A percentile compares a stretch with the other conserved stretches of the same genome.
Evolutionary conservation across 805 yeast species (phyloP).

Genomic region (Priceomyces fermenticarens): DNA sequence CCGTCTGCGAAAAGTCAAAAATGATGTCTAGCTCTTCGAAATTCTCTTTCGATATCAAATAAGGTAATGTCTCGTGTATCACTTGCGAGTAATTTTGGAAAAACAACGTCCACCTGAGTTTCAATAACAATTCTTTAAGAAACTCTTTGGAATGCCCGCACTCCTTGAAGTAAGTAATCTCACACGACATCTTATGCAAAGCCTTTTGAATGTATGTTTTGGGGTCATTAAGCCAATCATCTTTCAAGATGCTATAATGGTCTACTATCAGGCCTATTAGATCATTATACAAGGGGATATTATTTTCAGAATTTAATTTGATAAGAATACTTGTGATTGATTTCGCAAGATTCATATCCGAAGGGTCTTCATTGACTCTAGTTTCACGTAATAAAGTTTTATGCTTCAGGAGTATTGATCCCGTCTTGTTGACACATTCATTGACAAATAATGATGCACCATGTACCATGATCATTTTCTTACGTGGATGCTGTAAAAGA

Average conservation of each 20-base stretch:
- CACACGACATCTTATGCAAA: conserved; percentile 12
- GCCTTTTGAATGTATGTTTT: conserved; percentile 12
- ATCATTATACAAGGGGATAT: conserved; percentile 11
- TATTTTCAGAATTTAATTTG: conserved; percentile 17
- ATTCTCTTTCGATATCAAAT: conserved; percentile 11
- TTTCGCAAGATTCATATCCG: conserved; percentile 5
- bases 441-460: conserved; percentile 22
- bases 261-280: conserved; percentile 11
- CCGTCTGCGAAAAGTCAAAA: conserved; percentile 16
- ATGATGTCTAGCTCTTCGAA: conserved; percentile 13
- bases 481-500: conserved; percentile 29
- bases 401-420: conserved; percentile 9
- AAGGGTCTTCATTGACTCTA: conserved; percentile 6
- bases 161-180: conserved; percentile 17
- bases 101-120: conserved; percentile 29
- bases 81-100: conserved; percentile 22
- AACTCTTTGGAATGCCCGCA: conserved; percentile 17
- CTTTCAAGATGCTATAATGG: conserved; percentile 14
- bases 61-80: conserved; percentile 18
- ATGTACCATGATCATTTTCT: conserved; percentile 20
- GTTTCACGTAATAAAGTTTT: conserved; percentile 7
- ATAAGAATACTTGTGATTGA: conserved; percentile 16
- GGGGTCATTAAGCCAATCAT: conserved; percentile 15
- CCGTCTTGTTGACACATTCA: conserved; percentile 8
- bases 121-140: conserved; percentile 13